Evolutionary conservation across 2,329 filamentous ascomycete species (phyloP).

Genomic region (Trichoderma sp.): DNA sequence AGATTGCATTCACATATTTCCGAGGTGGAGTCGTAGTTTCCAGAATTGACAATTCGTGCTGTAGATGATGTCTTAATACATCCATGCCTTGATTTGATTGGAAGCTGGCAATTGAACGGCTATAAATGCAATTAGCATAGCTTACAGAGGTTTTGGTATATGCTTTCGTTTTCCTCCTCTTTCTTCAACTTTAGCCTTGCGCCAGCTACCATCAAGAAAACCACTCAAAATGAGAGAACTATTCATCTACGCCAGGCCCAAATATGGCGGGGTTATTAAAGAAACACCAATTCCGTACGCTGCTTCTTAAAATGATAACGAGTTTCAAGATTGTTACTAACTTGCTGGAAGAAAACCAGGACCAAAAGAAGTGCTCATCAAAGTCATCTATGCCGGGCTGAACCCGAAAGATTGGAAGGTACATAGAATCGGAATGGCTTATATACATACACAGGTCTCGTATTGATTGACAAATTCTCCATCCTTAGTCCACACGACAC

Average conservation of each 20-base stretch:
- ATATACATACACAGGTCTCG: neutral
- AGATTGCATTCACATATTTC: neutral
- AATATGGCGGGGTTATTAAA: neutral
- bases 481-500: neutral
- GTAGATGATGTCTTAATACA: too few species aligned
- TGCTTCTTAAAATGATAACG: too few species aligned
- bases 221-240: neutral
- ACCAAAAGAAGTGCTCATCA: constrained; percentile 31
- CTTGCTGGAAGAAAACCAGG: constrained; percentile 24
- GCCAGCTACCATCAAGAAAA: neutral
- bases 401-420: constrained; percentile 35
- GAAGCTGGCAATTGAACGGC: neutral
- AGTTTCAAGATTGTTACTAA: neutral
- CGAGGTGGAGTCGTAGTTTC: too few species aligned
- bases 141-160: neutral
- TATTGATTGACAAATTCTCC: neutral
- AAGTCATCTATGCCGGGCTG: constrained; percentile 28
- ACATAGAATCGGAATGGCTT: neutral
- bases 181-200: neutral
- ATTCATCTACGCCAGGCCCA: constrained; percentile 7
- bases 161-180: too few species aligned
- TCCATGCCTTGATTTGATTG: neutral
- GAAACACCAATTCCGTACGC: constrained; percentile 11
- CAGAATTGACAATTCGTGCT: neutral
- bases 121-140: neutral